A percentile compares a stretch with the other conserved stretches of the same genome.
phyloP scores from a whole-genome alignment of 805 yeast genomes.

The Candida krabiensis region DNA sequence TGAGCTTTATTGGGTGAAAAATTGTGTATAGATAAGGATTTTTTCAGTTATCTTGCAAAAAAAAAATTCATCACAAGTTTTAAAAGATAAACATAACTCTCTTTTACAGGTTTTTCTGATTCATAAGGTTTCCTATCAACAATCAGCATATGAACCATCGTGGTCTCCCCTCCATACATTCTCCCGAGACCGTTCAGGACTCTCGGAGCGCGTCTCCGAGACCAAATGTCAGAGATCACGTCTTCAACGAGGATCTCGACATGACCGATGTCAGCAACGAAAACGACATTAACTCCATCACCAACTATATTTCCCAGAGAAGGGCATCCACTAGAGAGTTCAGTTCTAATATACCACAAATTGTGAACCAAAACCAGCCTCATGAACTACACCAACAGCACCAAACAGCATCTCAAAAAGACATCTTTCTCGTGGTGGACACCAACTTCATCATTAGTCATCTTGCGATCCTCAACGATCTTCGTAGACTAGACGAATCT shows the following conservation, averaged over 20 bases:
- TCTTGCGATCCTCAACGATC: slow-evolving; percentile 53
- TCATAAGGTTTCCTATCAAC: too few species aligned
- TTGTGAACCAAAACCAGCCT: background rate
- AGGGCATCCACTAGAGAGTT: slow-evolving; percentile 4
- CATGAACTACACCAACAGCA: slow-evolving; percentile 1
- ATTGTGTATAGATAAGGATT: too few species aligned
- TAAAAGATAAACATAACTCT: too few species aligned
- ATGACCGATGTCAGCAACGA: slow-evolving; percentile 20
- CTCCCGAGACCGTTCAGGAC: too few species aligned
- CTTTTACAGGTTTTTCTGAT: too few species aligned
- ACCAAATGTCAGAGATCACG: too few species aligned
- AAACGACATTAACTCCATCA: slow-evolving; percentile 16
- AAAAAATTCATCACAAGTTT: too few species aligned
- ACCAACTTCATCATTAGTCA: slow-evolving; percentile 82
- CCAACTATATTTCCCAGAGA: slow-evolving; percentile 9
- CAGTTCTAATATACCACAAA: background rate
- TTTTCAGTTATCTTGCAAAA: too few species aligned
- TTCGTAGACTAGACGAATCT: slow-evolving; percentile 39
- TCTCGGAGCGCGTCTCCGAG: too few species aligned
- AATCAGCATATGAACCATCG: too few species aligned
- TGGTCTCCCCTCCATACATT: too few species aligned
- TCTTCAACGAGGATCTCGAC: slow-evolving; percentile 13
- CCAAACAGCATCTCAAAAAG: slow-evolving; percentile 5
- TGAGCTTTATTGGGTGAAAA: too few species aligned
- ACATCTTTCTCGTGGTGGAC: slow-evolving; percentile 59